Evolutionary conservation across 257 asterid species (phyloP).

Genomic region (Solanum sejunctum): DNA sequence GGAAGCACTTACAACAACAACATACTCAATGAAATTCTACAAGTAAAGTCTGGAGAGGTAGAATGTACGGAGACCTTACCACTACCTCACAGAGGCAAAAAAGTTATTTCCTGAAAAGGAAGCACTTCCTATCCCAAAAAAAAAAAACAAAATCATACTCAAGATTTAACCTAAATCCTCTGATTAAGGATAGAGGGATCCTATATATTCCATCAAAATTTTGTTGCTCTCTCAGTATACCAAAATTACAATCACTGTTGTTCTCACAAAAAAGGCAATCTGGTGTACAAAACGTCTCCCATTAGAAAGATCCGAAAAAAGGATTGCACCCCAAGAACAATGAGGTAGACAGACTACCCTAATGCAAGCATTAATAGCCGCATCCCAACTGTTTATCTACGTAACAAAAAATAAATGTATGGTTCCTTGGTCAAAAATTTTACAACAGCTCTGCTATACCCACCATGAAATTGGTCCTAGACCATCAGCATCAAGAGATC

Average conservation of each 20-base stretch:
- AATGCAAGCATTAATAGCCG: background rate
- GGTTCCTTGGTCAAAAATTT: background rate
- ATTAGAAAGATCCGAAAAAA: no score
- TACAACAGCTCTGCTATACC: slow-evolving; percentile 10
- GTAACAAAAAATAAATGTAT: background rate
- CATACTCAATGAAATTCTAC: no score
- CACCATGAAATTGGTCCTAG: slow-evolving; percentile 84
- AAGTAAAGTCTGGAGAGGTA: no score
- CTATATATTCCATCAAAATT: background rate
- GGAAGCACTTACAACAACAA: no score
- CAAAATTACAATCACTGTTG: background rate
- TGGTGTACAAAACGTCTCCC: background rate
- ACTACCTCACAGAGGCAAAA: no score
- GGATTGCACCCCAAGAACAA: background rate
- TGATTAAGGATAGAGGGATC: no score
- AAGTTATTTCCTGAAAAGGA: no score
- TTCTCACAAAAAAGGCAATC: background rate
- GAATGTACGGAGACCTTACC: no score
- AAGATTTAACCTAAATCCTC: no score
- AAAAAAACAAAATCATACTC: background rate
- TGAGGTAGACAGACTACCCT: background rate
- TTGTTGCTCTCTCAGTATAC: background rate
- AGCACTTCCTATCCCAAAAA: no score
- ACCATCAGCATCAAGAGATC: slow-evolving; percentile 71
- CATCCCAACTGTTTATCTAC: background rate